Conservation (phyloP, 345 rosid genomes). For the Eucalyptus marginata region DNA sequence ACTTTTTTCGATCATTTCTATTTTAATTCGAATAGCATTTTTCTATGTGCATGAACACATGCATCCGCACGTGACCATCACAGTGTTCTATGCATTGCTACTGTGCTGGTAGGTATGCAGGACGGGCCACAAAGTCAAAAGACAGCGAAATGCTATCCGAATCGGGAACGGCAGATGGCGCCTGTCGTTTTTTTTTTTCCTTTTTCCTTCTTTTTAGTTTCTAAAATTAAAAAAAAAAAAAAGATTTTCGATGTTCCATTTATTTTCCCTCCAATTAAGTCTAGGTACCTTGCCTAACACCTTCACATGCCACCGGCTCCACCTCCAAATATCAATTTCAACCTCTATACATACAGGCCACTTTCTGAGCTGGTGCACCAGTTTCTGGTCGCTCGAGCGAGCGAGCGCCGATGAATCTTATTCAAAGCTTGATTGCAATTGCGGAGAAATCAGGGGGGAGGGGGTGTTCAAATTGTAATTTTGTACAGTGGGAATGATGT, state of each 20-base stretch:
- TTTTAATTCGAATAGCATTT: not conserved
- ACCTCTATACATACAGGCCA: too few species aligned
- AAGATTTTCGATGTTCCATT: not conserved
- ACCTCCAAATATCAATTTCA: not conserved
- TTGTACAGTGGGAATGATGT: not conserved
- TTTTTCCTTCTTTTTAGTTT: not conserved
- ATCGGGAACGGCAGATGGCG: constrained; percentile 1
- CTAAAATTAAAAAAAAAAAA: too few species aligned
- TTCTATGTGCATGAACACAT: not conserved
- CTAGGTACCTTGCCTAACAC: not conserved
- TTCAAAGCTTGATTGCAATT: not conserved
- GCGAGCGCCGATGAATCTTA: not conserved
- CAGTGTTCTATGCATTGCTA: not conserved
- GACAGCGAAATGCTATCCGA: constrained; percentile 27
- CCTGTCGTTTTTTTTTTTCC: not conserved
- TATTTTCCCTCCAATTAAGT: not conserved
- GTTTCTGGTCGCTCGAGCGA: not conserved
- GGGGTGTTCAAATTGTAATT: not conserved
- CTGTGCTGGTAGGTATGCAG: not conserved
- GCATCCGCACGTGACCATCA: not conserved
- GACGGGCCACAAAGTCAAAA: constrained; percentile 26
- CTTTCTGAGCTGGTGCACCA: not conserved
- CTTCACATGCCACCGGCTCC: not conserved
- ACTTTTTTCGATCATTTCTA: not conserved
- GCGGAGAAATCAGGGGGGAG: not conserved